These are phyloP conservation scores for Tetrapyrgos nigripes DNA, from an alignment of 1,284 basidiomycete species.

Conservation along the genomic window DNA sequence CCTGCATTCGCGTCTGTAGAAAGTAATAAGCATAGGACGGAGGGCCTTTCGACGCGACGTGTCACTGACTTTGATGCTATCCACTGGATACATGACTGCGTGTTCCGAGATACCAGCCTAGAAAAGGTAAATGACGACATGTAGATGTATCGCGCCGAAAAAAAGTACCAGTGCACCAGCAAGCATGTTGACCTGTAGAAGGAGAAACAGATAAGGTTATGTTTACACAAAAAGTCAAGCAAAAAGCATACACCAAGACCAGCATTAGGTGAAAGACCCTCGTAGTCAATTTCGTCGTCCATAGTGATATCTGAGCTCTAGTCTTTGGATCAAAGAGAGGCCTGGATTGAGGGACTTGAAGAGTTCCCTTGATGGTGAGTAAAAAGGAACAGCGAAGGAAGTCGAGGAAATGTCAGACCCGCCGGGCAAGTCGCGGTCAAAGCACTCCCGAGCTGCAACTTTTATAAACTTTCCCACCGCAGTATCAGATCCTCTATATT, in stretches of 20 bases:
- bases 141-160: conserved; percentile 9
- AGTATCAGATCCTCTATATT: too few species aligned
- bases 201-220: not conserved
- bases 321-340: not conserved
- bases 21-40: conserved; percentile 10
- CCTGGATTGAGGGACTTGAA: too few species aligned
- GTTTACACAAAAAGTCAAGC: conserved; percentile 3
- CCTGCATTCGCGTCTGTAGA: conserved; percentile 96
- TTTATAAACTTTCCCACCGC: not conserved
- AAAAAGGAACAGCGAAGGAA: not conserved
- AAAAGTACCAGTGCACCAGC: conserved; percentile 90
- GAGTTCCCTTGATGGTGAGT: not conserved
- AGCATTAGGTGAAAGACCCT: conserved; percentile 78
- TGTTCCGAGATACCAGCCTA: conserved; percentile 99
- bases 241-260: conserved; percentile 63
- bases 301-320: not conserved
- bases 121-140: conserved; percentile 15
- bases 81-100: conserved; percentile 98
- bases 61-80: conserved; percentile 91
- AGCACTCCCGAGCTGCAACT: not conserved
- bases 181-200: conserved; percentile 93
- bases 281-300: conserved; percentile 75
- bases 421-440: not conserved
- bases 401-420: not conserved
- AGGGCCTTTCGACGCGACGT: not conserved